phyloP scores from a whole-genome alignment of 805 yeast genomes.

The Priceomyces castillae region DNA sequence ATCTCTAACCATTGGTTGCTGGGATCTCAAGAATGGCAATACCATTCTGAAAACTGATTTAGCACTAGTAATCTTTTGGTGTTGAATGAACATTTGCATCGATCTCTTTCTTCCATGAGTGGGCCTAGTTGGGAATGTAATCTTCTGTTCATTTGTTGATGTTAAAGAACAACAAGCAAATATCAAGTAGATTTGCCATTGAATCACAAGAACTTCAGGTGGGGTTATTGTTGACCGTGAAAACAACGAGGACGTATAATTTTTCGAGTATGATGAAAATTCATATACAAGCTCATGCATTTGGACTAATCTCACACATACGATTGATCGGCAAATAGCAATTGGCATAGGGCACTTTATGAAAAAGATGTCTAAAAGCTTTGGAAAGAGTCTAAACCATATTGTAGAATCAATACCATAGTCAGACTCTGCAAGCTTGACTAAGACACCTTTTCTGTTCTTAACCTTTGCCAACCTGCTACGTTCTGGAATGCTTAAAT shows the following conservation, averaged over 20 bases:
- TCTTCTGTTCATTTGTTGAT: slow-evolving; percentile 79
- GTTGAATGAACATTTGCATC: slow-evolving; percentile 79
- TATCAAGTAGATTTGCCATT: slow-evolving; percentile 84
- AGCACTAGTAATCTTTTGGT: slow-evolving; percentile 90
- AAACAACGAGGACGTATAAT: slow-evolving; percentile 37
- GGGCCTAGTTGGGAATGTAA: slow-evolving; percentile 49
- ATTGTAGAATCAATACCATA: slow-evolving; percentile 94
- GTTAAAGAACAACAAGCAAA: slow-evolving; percentile 92
- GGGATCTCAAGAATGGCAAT: slow-evolving; percentile 71
- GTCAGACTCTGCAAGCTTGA: slow-evolving; percentile 81
- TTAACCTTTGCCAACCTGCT: slow-evolving; percentile 64
- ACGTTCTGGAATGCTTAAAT: slow-evolving; percentile 73
- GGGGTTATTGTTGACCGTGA: slow-evolving; percentile 35
- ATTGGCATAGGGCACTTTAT: slow-evolving; percentile 87
- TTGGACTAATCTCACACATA: slow-evolving; percentile 84
- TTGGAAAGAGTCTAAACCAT: slow-evolving; percentile 91
- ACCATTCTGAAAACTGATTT: slow-evolving; percentile 85
- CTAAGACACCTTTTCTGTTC: slow-evolving; percentile 63
- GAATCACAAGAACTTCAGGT: slow-evolving; percentile 73
- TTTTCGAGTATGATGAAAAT: slow-evolving; percentile 46
- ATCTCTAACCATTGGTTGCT: slow-evolving; percentile 69
- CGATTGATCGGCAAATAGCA: slow-evolving; percentile 87
- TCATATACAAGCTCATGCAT: slow-evolving; percentile 68
- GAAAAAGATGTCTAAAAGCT: slow-evolving; percentile 65
- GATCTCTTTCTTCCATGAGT: slow-evolving; percentile 74